Evolutionary conservation across 805 yeast genomes (phyloP).

Genomic region (Candida ortonii): DNA sequence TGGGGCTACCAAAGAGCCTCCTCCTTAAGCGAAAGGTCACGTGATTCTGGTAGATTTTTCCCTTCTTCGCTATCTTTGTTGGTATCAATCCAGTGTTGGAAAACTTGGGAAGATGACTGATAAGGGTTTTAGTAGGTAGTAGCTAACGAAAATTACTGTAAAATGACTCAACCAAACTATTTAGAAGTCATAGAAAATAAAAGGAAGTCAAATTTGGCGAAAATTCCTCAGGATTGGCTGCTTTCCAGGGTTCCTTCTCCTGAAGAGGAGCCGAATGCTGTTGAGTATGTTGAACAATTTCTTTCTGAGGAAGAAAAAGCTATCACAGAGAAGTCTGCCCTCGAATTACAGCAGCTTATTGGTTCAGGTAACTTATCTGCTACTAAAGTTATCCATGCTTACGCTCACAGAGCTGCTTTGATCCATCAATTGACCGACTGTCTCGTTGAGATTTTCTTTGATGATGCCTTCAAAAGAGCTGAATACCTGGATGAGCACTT

Average conservation of each 20-base stretch:
- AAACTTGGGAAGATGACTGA: too few species aligned
- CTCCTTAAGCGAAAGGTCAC: too few species aligned
- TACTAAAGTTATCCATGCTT: conserved; percentile 36
- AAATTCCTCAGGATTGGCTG: conserved; percentile 32
- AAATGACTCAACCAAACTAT: conserved; percentile 14
- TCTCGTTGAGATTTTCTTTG: conserved; percentile 39
- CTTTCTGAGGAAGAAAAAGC: conserved; percentile 23
- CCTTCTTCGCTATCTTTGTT: too few species aligned
- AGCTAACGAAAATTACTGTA: background rate
- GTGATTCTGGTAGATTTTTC: too few species aligned
- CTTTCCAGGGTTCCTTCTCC: conserved; percentile 23
- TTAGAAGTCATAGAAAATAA: conserved; percentile 20
- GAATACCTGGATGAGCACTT: conserved; percentile 36
- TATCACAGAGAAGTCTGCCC: conserved; percentile 20
- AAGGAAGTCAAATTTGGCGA: conserved; percentile 14
- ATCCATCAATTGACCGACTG: conserved; percentile 42
- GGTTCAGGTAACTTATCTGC: conserved; percentile 33
- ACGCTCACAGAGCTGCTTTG: conserved; percentile 39
- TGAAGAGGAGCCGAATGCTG: conserved; percentile 26
- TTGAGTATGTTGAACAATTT: conserved; percentile 15
- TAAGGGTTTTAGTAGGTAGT: background rate
- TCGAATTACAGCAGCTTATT: conserved; percentile 26
- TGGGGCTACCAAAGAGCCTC: too few species aligned
- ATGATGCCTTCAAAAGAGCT: conserved; percentile 40
- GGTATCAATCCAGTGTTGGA: too few species aligned